Base-by-base conservation (phyloP, 2,329 filamentous ascomycete species). In the Amauroascus verrucosus region DNA sequence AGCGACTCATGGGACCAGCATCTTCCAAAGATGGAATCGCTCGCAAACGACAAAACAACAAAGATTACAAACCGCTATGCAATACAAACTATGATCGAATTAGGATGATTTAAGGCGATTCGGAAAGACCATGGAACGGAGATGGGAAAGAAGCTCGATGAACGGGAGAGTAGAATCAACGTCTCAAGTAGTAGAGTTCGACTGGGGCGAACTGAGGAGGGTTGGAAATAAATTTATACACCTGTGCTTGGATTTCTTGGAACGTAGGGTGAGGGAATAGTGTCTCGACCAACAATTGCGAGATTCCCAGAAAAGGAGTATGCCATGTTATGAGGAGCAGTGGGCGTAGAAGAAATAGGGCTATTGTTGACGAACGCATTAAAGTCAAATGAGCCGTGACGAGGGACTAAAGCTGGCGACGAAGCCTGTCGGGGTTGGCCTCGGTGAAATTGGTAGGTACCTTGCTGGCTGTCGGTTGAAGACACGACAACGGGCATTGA, bases 321-420 rank as follows among this genome's bases (percentile, higher is more conserved):
- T 41, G 56, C 61, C 50, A 68, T 69, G 54, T 62, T 63, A 28
- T 61, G 57, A 38, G 40, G 41, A 22, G 49, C 52, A 38, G 58
- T 57, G 24, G 67, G 57, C 3, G 62, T 54, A 14, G 61, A 64
- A 6, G 63, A 64, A 14, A 65, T 60, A 2, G 66, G 58, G 50
- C 62, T 54, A 13, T 61, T 54, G 43, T 63, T 59, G 28, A 64
- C 58, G 30, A 67, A 65, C 7, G 60, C 51, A 38, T 66, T 65
- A 56, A 69, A 64, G 6, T 73, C 69, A 69, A 71, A 74, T 2
- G 66, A 62, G 28, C 60, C 51, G 24, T 70, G 64, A 6, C 41
- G 52, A 26, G 46, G 51, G 22, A 54, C 41, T 18, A 57, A 37
- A 20, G 53, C 44, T 9, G 55, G 55, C 24, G 55, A 63, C 60